A percentile compares a stretch with the other conserved stretches of the same genome.
These are phyloP conservation scores for Lyophyllum decastes DNA, from an alignment of 768 basidiomycete genomes.

Conservation along the genomic window DNA sequence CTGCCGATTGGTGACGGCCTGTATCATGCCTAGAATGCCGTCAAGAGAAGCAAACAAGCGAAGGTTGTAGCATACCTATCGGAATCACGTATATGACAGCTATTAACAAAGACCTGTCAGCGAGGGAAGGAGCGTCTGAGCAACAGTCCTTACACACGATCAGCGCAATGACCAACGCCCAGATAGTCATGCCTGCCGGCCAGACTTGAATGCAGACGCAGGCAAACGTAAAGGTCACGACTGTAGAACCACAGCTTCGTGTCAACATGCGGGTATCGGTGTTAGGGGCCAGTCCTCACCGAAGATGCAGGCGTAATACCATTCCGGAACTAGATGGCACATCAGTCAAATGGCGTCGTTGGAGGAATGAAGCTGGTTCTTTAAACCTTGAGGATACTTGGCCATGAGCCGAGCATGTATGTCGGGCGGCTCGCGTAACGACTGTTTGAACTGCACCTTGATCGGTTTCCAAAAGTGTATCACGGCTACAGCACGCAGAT, in stretches of 20 bases:
- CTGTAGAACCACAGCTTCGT: slow-evolving; percentile 21
- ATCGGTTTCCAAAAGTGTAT: slow-evolving; percentile 62
- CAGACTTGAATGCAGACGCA: slow-evolving; percentile 62
- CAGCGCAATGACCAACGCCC: slow-evolving; percentile 61
- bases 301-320: slow-evolving; percentile 60
- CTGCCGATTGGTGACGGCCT: slow-evolving; percentile 81
- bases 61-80: slow-evolving; percentile 47
- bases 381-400: slow-evolving; percentile 46
- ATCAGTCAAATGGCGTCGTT: neutral
- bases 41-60: neutral
- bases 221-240: slow-evolving; percentile 60
- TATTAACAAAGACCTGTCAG: slow-evolving; percentile 14
- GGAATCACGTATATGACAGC: slow-evolving; percentile 67
- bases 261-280: neutral
- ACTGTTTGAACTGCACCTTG: slow-evolving; percentile 48
- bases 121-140: neutral
- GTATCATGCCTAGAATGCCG: slow-evolving; percentile 54
- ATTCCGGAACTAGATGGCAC: slow-evolving; percentile 51
- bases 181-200: slow-evolving; percentile 69
- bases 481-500: slow-evolving; percentile 31
- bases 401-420: slow-evolving; percentile 64
- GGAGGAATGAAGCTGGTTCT: neutral
- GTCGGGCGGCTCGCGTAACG: slow-evolving; percentile 57
- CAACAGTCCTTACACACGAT: slow-evolving; percentile 34
- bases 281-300: slow-evolving; percentile 25